phyloP scores from a whole-genome alignment of 176 grass and related monocot species.

The Triticum dicoccoides region DNA sequence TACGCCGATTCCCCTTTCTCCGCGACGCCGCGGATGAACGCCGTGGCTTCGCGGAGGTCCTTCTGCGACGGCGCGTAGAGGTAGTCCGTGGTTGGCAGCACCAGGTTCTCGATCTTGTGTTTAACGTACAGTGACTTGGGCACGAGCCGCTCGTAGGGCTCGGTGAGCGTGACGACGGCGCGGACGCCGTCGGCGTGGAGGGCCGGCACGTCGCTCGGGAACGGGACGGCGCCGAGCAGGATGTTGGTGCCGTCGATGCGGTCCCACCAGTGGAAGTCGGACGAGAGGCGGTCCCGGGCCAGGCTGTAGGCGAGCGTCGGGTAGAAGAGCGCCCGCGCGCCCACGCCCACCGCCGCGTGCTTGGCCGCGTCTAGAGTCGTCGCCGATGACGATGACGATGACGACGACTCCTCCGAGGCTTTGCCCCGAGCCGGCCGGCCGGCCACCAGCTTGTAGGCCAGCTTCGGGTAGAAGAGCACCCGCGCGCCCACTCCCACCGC shows the following conservation, averaged over 20 bases:
- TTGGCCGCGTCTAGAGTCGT: not conserved
- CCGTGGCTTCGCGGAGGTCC: not conserved
- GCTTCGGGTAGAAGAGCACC: not conserved
- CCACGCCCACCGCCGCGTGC: not conserved
- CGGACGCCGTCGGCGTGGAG: not conserved
- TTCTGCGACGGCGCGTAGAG: not conserved
- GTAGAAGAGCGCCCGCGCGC: not conserved
- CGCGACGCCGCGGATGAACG: not conserved
- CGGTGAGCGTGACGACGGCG: not conserved
- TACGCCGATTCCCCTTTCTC: not conserved
- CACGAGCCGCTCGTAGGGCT: not conserved
- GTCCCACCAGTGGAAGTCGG: not conserved
- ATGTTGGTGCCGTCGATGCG: not conserved
- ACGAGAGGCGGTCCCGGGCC: not conserved
- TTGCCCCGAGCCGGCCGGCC: too few relatives aligned
- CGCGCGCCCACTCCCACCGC: conserved; percentile 15
- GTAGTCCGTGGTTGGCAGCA: not conserved
- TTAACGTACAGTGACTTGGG: too few relatives aligned
- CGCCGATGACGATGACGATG: not conserved
- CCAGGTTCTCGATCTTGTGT: not conserved
- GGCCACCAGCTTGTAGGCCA: not conserved
- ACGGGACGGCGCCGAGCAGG: not conserved
- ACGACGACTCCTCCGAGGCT: not conserved
- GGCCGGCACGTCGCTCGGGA: not conserved
- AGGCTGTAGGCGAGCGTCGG: not conserved